Base-by-base conservation (phyloP, 371 early-diverging fungal genomes). In the Actinomucor elegans region DNA sequence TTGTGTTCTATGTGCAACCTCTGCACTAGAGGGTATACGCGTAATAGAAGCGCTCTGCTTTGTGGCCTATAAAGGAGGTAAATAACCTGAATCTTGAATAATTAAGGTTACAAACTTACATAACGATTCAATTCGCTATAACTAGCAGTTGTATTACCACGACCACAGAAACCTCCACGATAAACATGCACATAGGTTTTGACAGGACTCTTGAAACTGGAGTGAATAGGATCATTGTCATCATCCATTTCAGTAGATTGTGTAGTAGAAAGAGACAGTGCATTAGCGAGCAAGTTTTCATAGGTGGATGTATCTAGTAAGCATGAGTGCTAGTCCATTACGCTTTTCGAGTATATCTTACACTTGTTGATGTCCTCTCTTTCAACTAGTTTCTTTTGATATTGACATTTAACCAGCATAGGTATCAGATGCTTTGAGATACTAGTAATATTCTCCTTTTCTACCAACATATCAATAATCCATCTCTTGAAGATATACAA, bases 401-500 rank as follows among this genome's bases (percentile, higher is more conserved):
- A 77, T 63, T 91, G 91, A 31, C 85, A 84, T 55, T 86, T 87
- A 45, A 94, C 82, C 48, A 97, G 73, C 52, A 89, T 64, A 6
- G 94, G 96, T 40, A 97, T 71, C 36, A 95, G 71, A 64, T 97
- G 94, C 49, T 85, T 83, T 41, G 89, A 87, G 15, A 96, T 73
- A 55, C 91, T 92, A 12, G 80, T 74, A 21, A 94, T 80, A 20
- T 79, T 80, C 20, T 88, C 77, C 66, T 84, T 83, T 44, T 77
- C 80, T 2, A 68, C 77, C 15, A 94, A 59, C 54, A 91, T 67
- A 64, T 94, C 94, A 36, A 95, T 65, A 4, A 96, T 86, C 96
- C 96, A 96, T 41, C 82, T 77, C 57, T 92, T 90, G 69, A 94
- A 89, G 12, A 96, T 83, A 58, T 96, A 97, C 27, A 94, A 55